Evolutionary conservation across 768 basidiomycete species (phyloP).

Genomic region (Boletus speciosus): DNA sequence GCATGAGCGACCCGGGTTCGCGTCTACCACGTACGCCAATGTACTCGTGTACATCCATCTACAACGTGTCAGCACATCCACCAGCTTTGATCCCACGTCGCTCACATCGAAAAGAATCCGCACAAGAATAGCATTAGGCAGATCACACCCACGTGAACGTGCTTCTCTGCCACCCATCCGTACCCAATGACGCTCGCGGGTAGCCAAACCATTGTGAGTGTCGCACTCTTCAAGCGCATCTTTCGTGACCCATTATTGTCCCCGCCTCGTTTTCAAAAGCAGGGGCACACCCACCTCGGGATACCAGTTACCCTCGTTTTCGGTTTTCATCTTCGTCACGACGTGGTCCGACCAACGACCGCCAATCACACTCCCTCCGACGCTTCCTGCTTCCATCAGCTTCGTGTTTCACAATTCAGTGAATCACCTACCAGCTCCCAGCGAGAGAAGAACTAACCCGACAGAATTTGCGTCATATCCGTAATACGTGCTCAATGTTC

Average conservation of each 20-base stretch:
- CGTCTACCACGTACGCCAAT: constrained; percentile 82
- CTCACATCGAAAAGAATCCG: constrained; percentile 75
- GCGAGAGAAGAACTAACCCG: constrained; percentile 73
- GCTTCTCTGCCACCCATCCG: constrained; percentile 70
- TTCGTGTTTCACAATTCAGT: neutral
- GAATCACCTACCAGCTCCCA: constrained; percentile 55
- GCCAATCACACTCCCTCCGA: constrained; percentile 53
- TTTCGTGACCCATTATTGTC: constrained; percentile 23
- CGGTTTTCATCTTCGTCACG: constrained; percentile 38
- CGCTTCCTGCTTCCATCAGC: constrained; percentile 35
- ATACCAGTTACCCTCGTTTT: constrained; percentile 45
- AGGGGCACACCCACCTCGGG: constrained; percentile 56
- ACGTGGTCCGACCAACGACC: constrained; percentile 57
- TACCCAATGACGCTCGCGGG: constrained; percentile 64
- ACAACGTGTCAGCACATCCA: constrained; percentile 2
- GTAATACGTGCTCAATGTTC: constrained; percentile 64
- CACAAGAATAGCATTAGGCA: constrained; percentile 69
- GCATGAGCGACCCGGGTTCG: constrained; percentile 77
- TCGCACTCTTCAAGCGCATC: constrained; percentile 72
- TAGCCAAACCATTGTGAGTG: constrained; percentile 48
- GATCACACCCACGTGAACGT: constrained; percentile 61
- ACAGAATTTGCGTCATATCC: constrained; percentile 64
- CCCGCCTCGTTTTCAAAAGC: neutral
- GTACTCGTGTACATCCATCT: constrained; percentile 66
- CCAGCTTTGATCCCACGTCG: neutral